Conservation (phyloP, 805 yeast species). For the Ogataea henricii region DNA sequence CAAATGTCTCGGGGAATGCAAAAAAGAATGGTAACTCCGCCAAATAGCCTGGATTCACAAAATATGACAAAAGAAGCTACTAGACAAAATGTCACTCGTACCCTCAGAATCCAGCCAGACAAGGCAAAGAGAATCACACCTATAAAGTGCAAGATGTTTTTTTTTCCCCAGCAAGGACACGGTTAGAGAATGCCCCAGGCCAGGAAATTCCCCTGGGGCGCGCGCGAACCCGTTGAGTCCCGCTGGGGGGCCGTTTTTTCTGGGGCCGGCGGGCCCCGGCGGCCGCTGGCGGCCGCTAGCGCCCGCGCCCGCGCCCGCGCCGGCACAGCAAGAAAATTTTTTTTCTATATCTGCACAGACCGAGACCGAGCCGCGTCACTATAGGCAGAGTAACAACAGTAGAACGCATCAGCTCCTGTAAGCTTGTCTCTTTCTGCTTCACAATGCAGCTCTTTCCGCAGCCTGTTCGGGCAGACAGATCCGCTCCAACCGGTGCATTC, state of each 20-base stretch:
- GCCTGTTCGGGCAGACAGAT: background rate
- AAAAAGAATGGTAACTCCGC: background rate
- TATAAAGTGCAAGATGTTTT: background rate
- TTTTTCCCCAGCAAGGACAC: background rate
- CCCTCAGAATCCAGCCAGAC: background rate
- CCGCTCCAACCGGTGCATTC: background rate
- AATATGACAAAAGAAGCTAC: conserved; percentile 1
- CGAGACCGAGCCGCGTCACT: conserved; percentile 4
- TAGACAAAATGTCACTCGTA: conserved; percentile 1
- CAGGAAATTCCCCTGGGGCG: too few relatives aligned
- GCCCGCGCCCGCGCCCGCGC: background rate
- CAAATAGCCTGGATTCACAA: background rate
- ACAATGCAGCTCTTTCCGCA: too few relatives aligned
- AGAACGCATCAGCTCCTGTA: background rate
- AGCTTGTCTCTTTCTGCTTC: background rate
- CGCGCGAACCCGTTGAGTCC: too few relatives aligned
- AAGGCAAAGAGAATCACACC: conserved; percentile 2
- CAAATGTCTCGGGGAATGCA: conserved; percentile 2
- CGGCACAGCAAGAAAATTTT: background rate
- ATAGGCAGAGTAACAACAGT: background rate
- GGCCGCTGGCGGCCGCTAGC: conserved; percentile 1
- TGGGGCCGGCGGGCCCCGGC: background rate
- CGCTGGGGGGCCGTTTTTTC: too few relatives aligned
- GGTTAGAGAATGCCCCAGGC: too few relatives aligned
- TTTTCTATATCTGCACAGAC: background rate